These are phyloP conservation scores for Eryngium alpinum DNA, from an alignment of 140 eudicot genomes.

Conservation along the genomic window DNA sequence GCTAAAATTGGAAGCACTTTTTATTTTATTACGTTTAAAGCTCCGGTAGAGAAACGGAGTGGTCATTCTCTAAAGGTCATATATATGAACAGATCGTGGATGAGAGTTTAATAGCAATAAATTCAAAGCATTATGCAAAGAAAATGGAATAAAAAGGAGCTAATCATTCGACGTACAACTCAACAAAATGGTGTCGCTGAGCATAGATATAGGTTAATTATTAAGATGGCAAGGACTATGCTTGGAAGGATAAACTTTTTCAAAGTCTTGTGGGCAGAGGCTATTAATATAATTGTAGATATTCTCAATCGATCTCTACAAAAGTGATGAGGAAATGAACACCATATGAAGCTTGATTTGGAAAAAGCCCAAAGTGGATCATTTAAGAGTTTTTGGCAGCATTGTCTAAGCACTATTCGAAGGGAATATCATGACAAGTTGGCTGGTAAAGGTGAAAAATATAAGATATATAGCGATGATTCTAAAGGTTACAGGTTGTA, in stretches of 20 bases:
- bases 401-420: not conserved
- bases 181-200: not conserved
- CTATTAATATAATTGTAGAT: not conserved
- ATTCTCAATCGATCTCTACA: not conserved
- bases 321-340: not conserved
- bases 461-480: not conserved
- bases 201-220: not conserved
- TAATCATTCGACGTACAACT: not conserved
- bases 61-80: not conserved
- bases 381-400: not conserved
- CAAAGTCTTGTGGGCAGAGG: not conserved
- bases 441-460: not conserved
- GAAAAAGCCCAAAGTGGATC: not conserved
- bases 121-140: not conserved
- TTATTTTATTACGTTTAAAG: not conserved
- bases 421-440: not conserved
- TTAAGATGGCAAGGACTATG: not conserved
- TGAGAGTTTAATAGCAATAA: not conserved
- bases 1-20: not conserved
- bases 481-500: not conserved
- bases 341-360: not conserved
- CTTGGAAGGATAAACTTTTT: not conserved
- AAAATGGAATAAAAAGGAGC: constrained; percentile 9
- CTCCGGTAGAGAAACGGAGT: not conserved
- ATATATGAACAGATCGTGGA: constrained; percentile 7